Percentiles rank a stretch among this genome's conserved stretches.
Evolutionary conservation across 495 filamentous ascomycete genomes (phyloP).

Genomic region (Tetracladium setigerum): DNA sequence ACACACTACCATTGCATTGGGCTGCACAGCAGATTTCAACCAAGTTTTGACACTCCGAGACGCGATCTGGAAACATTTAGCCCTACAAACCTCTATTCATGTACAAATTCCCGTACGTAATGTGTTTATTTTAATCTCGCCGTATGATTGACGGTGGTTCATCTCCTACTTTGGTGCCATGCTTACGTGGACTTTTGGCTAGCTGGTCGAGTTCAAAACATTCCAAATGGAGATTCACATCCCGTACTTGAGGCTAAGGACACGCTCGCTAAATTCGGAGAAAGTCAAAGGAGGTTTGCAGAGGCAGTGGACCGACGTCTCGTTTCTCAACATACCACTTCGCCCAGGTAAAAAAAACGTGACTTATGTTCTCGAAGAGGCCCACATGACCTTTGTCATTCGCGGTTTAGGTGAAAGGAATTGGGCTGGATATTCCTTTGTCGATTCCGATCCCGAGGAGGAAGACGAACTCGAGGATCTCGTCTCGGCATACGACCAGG

Average conservation of each 20-base stretch:
- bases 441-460: not conserved
- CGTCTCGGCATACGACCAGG: not conserved
- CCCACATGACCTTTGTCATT: not conserved
- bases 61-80: not conserved
- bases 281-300: not conserved
- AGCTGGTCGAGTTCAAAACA: not conserved
- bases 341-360: not conserved
- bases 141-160: not conserved
- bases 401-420: not conserved
- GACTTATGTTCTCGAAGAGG: not conserved
- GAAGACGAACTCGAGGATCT: not conserved
- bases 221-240: not conserved
- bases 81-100: not conserved
- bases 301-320: slow-evolving; percentile 1
- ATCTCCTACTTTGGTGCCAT: not conserved
- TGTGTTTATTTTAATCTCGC: not conserved
- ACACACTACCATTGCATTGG: not conserved
- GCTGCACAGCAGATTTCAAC: not conserved
- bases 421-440: not conserved
- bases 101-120: not conserved
- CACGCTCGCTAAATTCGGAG: not conserved
- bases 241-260: not conserved
- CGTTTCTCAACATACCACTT: not conserved
- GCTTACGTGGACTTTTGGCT: not conserved
- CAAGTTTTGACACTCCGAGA: not conserved